Conservation (phyloP, 805 yeast species). For the Lipomyces sp. region DNA sequence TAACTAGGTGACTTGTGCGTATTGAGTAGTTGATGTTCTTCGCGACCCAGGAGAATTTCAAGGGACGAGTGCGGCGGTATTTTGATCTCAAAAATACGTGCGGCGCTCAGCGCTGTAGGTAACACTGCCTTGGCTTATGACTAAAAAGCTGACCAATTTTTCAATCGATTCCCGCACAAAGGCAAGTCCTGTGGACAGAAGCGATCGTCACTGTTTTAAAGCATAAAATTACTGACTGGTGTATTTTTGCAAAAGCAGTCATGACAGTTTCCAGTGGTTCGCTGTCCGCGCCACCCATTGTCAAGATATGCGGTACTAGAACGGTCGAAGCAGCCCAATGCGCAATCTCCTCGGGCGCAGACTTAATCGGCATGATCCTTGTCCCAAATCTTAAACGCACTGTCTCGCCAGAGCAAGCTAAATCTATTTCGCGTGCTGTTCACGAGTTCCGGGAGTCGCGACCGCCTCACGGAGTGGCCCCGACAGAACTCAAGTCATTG, state of each 20-base stretch:
- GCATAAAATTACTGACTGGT: not conserved
- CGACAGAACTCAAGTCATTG: not conserved
- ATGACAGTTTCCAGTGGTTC: not conserved
- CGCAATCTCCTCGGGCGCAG: constrained; percentile 75
- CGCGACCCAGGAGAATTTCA: no score
- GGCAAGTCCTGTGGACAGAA: not conserved
- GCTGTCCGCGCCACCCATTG: constrained; percentile 45
- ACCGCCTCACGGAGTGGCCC: not conserved
- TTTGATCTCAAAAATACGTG: no score
- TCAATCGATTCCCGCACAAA: not conserved
- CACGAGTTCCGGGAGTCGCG: constrained; percentile 18
- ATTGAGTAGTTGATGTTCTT: no score
- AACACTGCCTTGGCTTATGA: no score
- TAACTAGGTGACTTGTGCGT: no score
- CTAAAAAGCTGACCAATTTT: not conserved
- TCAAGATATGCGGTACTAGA: constrained; percentile 85
- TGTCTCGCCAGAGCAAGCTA: constrained; percentile 55
- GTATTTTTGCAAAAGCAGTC: not conserved
- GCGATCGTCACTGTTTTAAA: not conserved
- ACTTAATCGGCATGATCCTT: constrained; percentile 79
- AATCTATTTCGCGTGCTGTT: constrained; percentile 50
- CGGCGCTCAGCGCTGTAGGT: no score
- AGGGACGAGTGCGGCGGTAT: no score
- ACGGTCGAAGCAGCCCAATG: constrained; percentile 67
- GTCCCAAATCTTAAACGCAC: constrained; percentile 85